Evolutionary conservation across 345 rosid species (phyloP).

Genomic region (Eucalyptus cloeziana): DNA sequence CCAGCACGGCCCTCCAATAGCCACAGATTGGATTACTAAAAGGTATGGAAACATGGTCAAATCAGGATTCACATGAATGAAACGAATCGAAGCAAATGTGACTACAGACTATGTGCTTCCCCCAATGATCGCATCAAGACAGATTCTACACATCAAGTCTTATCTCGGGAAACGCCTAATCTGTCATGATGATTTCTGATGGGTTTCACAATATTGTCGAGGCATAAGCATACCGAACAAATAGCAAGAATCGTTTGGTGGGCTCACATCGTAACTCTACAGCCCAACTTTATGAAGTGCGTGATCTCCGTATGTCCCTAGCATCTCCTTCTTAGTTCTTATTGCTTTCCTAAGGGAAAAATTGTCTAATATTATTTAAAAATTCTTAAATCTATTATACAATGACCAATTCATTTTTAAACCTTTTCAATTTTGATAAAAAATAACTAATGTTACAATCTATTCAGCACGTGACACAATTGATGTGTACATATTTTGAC

Average conservation of each 20-base stretch:
- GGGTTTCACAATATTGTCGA: background rate
- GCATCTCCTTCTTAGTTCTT: background rate
- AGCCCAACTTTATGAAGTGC: background rate
- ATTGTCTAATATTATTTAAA: background rate
- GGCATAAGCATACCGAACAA: background rate
- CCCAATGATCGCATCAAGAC: background rate
- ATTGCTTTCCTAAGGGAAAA: background rate
- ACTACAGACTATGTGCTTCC: background rate
- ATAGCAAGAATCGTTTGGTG: background rate
- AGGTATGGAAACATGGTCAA: background rate
- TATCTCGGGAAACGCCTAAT: background rate
- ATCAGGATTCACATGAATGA: background rate
- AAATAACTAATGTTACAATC: accelerated
- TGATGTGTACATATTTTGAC: accelerated
- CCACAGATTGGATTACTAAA: background rate
- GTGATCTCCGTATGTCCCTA: background rate
- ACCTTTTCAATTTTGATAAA: background rate
- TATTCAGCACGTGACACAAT: accelerated
- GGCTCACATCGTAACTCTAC: background rate
- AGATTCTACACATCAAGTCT: background rate
- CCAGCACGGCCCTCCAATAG: background rate
- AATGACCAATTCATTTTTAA: background rate
- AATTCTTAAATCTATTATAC: background rate
- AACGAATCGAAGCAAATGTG: background rate
- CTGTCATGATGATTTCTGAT: background rate